A percentile compares a stretch with the other conserved stretches of the same genome.
phyloP scores from a whole-genome alignment of 495 filamentous ascomycete species.

The Articulospora tetracladia region DNA sequence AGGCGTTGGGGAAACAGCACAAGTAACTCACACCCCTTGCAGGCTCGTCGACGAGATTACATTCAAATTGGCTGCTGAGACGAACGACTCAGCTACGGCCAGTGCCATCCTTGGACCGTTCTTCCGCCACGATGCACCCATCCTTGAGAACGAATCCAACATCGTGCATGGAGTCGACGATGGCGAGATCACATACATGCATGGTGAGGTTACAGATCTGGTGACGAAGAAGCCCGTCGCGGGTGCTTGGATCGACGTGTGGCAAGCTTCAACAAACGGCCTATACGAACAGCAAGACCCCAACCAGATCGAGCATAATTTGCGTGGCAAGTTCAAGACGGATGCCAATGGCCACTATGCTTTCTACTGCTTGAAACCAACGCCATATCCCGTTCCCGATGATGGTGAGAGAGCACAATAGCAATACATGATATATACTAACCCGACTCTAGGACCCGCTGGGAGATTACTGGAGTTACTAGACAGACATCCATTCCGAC shows the following conservation, averaged over 20 bases:
- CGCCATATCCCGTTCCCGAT: conserved; percentile 72
- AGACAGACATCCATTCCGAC: conserved; percentile 79
- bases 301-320: conserved; percentile 73
- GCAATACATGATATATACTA: background rate
- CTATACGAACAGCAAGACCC: conserved; percentile 90
- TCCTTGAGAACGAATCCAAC: conserved; percentile 67
- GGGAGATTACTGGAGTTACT: conserved; percentile 64
- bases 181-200: conserved; percentile 64
- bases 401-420: conserved; percentile 43
- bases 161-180: conserved; percentile 62
- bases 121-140: conserved; percentile 81
- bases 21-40: background rate
- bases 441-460: conserved; percentile 44
- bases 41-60: conserved; percentile 81
- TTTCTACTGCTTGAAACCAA: conserved; percentile 82
- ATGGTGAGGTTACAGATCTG: conserved; percentile 70
- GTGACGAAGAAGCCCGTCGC: conserved; percentile 67
- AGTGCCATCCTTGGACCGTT: conserved; percentile 84
- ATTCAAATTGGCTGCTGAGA: conserved; percentile 73
- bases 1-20: too few relatives aligned
- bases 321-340: conserved; percentile 77
- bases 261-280: conserved; percentile 81
- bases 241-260: conserved; percentile 75
- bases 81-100: conserved; percentile 65
- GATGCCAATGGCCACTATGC: conserved; percentile 72